These are phyloP conservation scores for Botrytis elliptica DNA, from an alignment of 2,329 filamentous ascomycete species.

Conservation along the genomic window DNA sequence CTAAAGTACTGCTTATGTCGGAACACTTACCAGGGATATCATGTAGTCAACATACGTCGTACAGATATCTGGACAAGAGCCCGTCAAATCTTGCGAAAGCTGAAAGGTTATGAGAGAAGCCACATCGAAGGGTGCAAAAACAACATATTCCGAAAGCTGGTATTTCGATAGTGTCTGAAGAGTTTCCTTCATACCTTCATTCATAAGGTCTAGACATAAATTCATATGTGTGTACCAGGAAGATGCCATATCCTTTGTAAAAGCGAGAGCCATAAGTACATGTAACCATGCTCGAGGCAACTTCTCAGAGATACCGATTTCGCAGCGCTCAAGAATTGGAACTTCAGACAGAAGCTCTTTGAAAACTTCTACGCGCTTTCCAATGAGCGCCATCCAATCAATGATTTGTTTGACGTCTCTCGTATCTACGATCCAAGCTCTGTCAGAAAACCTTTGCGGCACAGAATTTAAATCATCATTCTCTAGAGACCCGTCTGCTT, in stretches of 20 bases:
- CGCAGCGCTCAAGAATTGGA: conserved; percentile 13
- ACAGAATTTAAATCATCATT: not conserved
- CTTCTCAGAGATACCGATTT: conserved; percentile 27
- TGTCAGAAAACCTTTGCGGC: not conserved
- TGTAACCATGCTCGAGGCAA: conserved; percentile 31
- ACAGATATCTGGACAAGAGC: conserved; percentile 24
- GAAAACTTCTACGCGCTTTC: not conserved
- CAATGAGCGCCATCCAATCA: conserved; percentile 4
- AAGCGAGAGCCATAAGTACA: conserved; percentile 27
- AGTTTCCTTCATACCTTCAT: conserved; percentile 7
- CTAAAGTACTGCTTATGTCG: too few species aligned
- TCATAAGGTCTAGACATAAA: not conserved
- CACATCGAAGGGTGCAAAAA: conserved; percentile 29
- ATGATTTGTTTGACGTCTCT: not conserved
- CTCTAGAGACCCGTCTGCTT: not conserved
- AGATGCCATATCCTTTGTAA: conserved; percentile 24
- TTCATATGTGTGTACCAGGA: conserved; percentile 17
- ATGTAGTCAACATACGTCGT: conserved; percentile 31
- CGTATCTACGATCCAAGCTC: not conserved
- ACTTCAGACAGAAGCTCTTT: not conserved
- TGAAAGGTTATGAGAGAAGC: conserved; percentile 29
- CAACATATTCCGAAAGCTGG: conserved; percentile 22
- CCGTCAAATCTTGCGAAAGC: conserved; percentile 24
- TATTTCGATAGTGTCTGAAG: not conserved
- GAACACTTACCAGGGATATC: conserved; percentile 24